A percentile compares a stretch with the other conserved stretches of the same genome.
Evolutionary conservation across 1,284 basidiomycete species (phyloP).

Genomic region (Cutaneotrichosporon cavernicola): DNA sequence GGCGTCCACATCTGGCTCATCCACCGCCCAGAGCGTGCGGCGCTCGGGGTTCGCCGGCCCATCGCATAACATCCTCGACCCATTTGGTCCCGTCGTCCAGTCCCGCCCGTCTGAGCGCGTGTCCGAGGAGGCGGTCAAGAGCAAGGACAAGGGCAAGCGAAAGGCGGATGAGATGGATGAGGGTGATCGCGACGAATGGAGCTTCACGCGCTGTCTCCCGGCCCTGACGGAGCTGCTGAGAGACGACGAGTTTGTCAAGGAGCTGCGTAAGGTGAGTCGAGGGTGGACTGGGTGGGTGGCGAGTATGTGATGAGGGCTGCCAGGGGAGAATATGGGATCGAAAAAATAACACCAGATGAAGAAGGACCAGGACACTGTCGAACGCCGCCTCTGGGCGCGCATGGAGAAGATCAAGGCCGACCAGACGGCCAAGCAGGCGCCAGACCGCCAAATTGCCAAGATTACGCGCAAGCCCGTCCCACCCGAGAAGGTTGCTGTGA

Average conservation of each 20-base stretch:
- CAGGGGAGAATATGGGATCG: too few relatives aligned
- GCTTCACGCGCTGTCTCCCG: slow-evolving; percentile 41
- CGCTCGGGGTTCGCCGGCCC: slow-evolving; percentile 24
- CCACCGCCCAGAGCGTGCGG: slow-evolving; percentile 1
- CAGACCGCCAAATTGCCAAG: slow-evolving; percentile 42
- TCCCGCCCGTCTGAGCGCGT: background rate
- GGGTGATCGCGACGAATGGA: slow-evolving; percentile 13
- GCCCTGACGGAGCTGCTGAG: slow-evolving; percentile 37
- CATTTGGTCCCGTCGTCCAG: slow-evolving; percentile 41
- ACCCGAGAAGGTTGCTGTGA: slow-evolving; percentile 34
- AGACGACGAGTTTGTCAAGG: slow-evolving; percentile 40
- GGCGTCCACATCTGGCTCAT: slow-evolving; percentile 3
- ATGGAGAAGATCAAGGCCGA: slow-evolving; percentile 47
- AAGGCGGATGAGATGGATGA: slow-evolving; percentile 17
- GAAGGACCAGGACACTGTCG: slow-evolving; percentile 44
- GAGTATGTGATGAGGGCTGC: background rate
- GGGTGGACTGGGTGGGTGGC: background rate
- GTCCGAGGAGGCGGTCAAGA: background rate
- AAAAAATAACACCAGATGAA: slow-evolving; percentile 49
- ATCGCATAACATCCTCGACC: slow-evolving; percentile 33
- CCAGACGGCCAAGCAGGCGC: slow-evolving; percentile 31
- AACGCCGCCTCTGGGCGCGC: slow-evolving; percentile 46
- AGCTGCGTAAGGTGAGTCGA: slow-evolving; percentile 42
- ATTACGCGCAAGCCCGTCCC: slow-evolving; percentile 39
- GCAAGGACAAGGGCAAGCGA: slow-evolving; percentile 17